These are phyloP conservation scores for Draba incana DNA, from an alignment of 345 rosid genomes.

Conservation along the genomic window DNA sequence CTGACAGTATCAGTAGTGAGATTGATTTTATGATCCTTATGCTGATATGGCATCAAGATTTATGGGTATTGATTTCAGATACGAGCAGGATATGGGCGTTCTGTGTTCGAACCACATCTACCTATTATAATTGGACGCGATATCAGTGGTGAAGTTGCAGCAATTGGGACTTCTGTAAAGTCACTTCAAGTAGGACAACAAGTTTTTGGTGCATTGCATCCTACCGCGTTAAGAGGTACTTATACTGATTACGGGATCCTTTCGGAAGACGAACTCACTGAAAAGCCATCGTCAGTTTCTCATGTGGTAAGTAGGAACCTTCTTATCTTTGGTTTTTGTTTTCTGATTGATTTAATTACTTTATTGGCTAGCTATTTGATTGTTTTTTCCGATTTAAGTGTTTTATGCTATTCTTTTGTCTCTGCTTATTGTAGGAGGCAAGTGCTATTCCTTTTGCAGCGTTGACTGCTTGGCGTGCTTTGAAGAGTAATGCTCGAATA, in stretches of 20 bases:
- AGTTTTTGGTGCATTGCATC: constrained; percentile 97
- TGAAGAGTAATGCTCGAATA: constrained; percentile 86
- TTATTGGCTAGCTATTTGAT: constrained; percentile 6
- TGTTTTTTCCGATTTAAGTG: not conserved
- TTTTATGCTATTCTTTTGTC: constrained; percentile 8
- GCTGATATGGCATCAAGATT: not conserved
- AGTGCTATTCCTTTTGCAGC: constrained; percentile 96
- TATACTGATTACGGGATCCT: constrained; percentile 84
- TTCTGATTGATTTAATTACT: not conserved
- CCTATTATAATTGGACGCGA: constrained; percentile 95
- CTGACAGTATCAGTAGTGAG: not conserved
- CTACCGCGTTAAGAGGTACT: constrained; percentile 95
- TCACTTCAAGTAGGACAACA: constrained; percentile 72
- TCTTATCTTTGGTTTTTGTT: not conserved
- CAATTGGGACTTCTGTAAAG: constrained; percentile 68
- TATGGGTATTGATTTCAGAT: constrained; percentile 53
- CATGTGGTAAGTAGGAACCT: constrained; percentile 62
- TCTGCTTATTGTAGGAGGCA: constrained; percentile 65
- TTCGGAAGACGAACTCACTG: constrained; percentile 75
- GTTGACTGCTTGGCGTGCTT: constrained; percentile 95
- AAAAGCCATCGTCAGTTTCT: constrained; percentile 70
- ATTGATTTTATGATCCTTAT: not conserved
- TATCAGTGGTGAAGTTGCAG: constrained; percentile 90
- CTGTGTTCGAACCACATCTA: constrained; percentile 80
- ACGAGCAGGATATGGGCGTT: constrained; percentile 97